These are phyloP conservation scores for Hygrophoropsis aurantiaca DNA, from an alignment of 768 basidiomycete genomes.

Conservation along the genomic window DNA sequence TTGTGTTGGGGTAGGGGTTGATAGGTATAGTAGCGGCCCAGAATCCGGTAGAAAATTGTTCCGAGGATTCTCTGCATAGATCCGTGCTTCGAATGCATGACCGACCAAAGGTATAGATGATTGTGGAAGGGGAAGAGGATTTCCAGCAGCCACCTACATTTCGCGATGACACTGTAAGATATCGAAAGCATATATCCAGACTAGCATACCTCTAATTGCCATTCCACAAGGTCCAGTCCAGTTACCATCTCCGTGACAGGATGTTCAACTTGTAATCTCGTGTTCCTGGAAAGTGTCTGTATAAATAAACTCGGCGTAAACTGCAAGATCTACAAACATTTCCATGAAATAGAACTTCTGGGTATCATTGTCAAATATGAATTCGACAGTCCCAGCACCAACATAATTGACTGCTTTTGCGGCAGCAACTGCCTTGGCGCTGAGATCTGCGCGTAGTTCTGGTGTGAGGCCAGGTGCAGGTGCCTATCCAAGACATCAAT, in stretches of 20 bases:
- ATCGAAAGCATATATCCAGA: not conserved
- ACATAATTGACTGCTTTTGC: slow-evolving; percentile 90
- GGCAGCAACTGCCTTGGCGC: slow-evolving; percentile 88
- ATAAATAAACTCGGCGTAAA: not conserved
- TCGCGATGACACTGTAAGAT: not conserved
- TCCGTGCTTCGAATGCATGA: slow-evolving; percentile 92
- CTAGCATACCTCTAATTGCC: slow-evolving; percentile 76
- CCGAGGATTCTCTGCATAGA: slow-evolving; percentile 93
- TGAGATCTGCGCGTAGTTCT: slow-evolving; percentile 77
- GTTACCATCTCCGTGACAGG: slow-evolving; percentile 96
- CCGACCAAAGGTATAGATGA: slow-evolving; percentile 81
- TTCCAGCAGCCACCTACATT: slow-evolving; percentile 80
- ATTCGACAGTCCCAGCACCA: slow-evolving; percentile 93
- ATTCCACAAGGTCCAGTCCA: slow-evolving; percentile 90
- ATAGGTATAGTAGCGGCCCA: slow-evolving; percentile 76
- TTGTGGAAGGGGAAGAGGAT: slow-evolving; percentile 78
- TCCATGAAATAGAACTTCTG: slow-evolving; percentile 93
- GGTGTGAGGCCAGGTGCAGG: slow-evolving; percentile 86
- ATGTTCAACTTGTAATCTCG: slow-evolving; percentile 84
- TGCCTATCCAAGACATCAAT: slow-evolving; percentile 47
- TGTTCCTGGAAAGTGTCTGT: slow-evolving; percentile 55
- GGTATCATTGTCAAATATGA: slow-evolving; percentile 93
- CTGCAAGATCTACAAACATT: slow-evolving; percentile 52
- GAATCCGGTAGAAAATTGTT: slow-evolving; percentile 94
- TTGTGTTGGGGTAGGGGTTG: slow-evolving; percentile 74